phyloP scores from a whole-genome alignment of 495 filamentous ascomycete species.

The Trichoderma gamsii region DNA sequence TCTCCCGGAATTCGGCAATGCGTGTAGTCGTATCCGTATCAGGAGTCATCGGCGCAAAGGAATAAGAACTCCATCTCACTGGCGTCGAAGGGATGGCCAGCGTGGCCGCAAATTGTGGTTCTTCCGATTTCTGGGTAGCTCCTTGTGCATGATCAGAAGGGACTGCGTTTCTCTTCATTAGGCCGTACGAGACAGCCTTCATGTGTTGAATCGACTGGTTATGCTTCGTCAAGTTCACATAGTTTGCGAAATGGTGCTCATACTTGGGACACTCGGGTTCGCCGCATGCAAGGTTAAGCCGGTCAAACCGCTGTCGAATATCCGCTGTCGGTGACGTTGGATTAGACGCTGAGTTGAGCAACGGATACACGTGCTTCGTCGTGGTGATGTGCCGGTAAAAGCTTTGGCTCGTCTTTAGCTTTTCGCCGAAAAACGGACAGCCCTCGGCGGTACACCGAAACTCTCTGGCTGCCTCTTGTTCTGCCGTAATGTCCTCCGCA shows the following conservation, averaged over 20 bases:
- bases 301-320: not conserved
- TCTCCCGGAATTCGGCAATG: not conserved
- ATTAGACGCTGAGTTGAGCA: not conserved
- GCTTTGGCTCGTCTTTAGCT: not conserved
- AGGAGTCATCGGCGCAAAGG: not conserved
- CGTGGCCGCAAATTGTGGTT: not conserved
- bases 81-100: not conserved
- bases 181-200: not conserved
- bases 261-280: not conserved
- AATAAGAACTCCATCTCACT: not conserved
- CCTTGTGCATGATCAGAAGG: not conserved
- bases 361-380: not conserved
- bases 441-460: not conserved
- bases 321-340: not conserved
- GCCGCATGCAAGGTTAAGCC: not conserved
- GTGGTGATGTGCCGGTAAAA: not conserved
- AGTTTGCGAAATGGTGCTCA: not conserved
- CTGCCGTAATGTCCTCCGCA: not conserved
- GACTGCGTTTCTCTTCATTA: not conserved
- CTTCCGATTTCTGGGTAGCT: not conserved
- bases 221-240: not conserved
- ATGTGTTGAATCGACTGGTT: not conserved
- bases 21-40: not conserved
- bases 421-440: not conserved
- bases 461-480: not conserved